Conservation (phyloP, 768 basidiomycete species). For the Boletus rubropictus region DNA sequence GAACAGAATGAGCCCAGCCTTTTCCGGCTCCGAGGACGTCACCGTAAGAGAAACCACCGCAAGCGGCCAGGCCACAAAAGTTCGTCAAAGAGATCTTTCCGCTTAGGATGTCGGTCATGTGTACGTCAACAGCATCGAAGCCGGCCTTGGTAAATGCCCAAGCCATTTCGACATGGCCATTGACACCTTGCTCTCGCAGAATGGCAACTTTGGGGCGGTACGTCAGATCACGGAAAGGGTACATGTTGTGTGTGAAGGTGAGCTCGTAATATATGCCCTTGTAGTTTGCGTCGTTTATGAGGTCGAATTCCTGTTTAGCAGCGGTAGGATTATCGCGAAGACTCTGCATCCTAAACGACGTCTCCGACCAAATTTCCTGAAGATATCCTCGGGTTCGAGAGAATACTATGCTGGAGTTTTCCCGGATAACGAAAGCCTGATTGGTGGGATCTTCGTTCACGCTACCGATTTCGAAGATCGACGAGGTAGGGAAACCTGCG, state of each 20-base stretch:
- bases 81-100: slow-evolving; percentile 53
- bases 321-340: slow-evolving; percentile 76
- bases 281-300: slow-evolving; percentile 55
- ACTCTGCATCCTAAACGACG: slow-evolving; percentile 86
- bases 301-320: slow-evolving; percentile 76
- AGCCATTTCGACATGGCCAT: slow-evolving; percentile 97
- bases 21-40: slow-evolving; percentile 97
- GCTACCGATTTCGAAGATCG: slow-evolving; percentile 74
- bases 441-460: slow-evolving; percentile 52
- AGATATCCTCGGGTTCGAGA: slow-evolving; percentile 59
- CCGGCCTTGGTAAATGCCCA: slow-evolving; percentile 95
- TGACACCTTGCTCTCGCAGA: slow-evolving; percentile 96
- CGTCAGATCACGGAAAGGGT: slow-evolving; percentile 36
- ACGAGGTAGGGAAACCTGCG: slow-evolving; percentile 69
- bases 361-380: slow-evolving; percentile 90
- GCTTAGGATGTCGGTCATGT: slow-evolving; percentile 94
- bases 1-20: slow-evolving; percentile 96
- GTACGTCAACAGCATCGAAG: slow-evolving; percentile 92
- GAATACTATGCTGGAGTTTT: slow-evolving; percentile 49
- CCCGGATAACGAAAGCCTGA: slow-evolving; percentile 59
- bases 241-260: slow-evolving; percentile 40
- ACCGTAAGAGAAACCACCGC: slow-evolving; percentile 98
- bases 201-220: slow-evolving; percentile 86
- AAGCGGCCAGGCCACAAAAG: slow-evolving; percentile 90
- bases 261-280: slow-evolving; percentile 75